These are phyloP conservation scores for Leccinum obscurum DNA, from an alignment of 768 basidiomycete species.

Conservation along the genomic window DNA sequence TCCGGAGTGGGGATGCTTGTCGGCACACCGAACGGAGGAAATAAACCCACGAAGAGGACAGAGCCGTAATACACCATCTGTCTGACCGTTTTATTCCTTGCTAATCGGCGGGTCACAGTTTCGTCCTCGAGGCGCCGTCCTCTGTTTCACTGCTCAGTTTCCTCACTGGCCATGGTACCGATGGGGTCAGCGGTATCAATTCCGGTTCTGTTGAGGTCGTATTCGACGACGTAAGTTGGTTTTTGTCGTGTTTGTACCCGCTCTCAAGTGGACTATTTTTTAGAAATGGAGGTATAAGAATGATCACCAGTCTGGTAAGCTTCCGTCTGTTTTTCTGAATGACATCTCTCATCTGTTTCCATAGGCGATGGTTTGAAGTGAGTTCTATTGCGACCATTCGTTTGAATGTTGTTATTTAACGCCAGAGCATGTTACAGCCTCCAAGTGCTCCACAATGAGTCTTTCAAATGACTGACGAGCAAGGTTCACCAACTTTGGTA, in stretches of 20 bases:
- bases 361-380: neutral
- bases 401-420: neutral
- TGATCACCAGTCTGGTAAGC: neutral
- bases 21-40: too few species aligned
- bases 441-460: too few species aligned
- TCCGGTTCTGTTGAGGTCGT: neutral
- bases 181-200: neutral
- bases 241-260: neutral
- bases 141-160: neutral
- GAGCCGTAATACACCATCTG: neutral
- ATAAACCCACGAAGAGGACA: too few species aligned
- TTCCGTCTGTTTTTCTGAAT: neutral
- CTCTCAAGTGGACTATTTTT: neutral
- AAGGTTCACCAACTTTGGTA: neutral
- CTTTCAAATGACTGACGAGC: neutral
- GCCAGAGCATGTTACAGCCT: too few species aligned
- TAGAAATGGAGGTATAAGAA: too few species aligned
- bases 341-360: too few species aligned
- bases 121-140: neutral
- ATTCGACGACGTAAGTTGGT: neutral
- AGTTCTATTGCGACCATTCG: neutral
- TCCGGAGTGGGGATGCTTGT: too few species aligned
- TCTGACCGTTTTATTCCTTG: neutral
- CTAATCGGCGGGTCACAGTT: neutral
- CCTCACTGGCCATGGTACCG: neutral